phyloP scores from a whole-genome alignment of 208 protist species.

The Trypanosoma theileri region DNA sequence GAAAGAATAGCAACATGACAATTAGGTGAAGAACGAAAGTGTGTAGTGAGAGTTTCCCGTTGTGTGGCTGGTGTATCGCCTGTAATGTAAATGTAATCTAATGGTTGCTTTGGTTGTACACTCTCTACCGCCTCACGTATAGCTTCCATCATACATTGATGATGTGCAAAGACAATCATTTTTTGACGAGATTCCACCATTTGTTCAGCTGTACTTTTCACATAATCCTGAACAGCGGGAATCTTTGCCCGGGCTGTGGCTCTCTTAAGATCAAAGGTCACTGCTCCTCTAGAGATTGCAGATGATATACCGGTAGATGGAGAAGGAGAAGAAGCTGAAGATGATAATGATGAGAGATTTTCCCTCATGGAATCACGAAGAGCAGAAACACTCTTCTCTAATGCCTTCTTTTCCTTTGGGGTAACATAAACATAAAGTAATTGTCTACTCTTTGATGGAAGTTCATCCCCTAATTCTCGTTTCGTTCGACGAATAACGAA shows the following conservation, averaged over 20 bases:
- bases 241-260: conserved; percentile 87
- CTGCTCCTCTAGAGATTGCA: conserved; percentile 29
- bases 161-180: conserved; percentile 94
- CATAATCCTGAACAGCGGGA: conserved; percentile 88
- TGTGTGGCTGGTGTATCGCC: conserved; percentile 74
- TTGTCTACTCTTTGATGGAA: conserved; percentile 88
- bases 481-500: conserved; percentile 96
- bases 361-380: conserved; percentile 46
- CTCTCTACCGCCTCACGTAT: conserved; percentile 75
- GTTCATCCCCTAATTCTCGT: conserved; percentile 79
- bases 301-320: neutral
- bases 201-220: conserved; percentile 73
- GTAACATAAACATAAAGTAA: conserved; percentile 86
- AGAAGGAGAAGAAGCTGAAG: neutral
- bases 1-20: conserved; percentile 88
- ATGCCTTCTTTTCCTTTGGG: conserved; percentile 77
- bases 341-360: neutral
- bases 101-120: conserved; percentile 52
- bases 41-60: conserved; percentile 67
- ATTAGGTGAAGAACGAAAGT: conserved; percentile 72
- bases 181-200: conserved; percentile 81
- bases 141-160: conserved; percentile 91
- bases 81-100: conserved; percentile 93
- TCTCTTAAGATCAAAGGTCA: conserved; percentile 84
- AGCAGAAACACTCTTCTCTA: conserved; percentile 73